Evolutionary conservation across 2,329 filamentous ascomycete genomes (phyloP), one percentile per base, ranked within the genome.

Genomic region (Chaetomium sp.): DNA sequence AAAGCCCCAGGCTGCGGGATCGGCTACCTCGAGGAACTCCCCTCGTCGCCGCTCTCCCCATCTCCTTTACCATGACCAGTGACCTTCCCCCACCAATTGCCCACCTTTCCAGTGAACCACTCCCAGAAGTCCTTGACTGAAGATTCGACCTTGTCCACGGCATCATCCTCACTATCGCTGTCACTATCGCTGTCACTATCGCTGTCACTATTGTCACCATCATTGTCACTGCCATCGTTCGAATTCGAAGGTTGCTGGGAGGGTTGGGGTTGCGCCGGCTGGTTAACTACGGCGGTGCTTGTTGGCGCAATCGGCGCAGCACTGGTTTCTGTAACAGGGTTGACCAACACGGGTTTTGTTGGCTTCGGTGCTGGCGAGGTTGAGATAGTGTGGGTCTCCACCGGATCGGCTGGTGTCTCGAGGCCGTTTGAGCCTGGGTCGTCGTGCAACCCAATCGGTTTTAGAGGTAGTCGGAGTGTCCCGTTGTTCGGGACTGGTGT

Each of bases 401-500:
- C 78, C 0, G 87, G 85, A 68, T 90, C 87, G 1, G 75, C 75
- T 0, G 83, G 85, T n/a, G 80, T 80, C 23, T 84, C 79, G 0
- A 81, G 75, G 2, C 75, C 76, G 45, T 45, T 29, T 2, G 81
- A 77, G 19, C 81, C 80, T 0, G 80, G 72, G 56, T 84, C 80
- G 71, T 83, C 80, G 73, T 93, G 90, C 1, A 85, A 74, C 4
- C 89, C 90, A 13, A 86, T 74, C 0, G 88, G 81, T 64, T 82
- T 83, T 27, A 94, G 78, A 0, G 91, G 91, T 13, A 94, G 82
- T 12, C 88, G 83, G 6, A 97, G 79, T 0, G 93, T 97, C 57
- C 94, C 94, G 73, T 98, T 98, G 75, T 97, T 97, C 0, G 91
- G 86, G 61, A 83, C 83, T 0, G 93, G 91, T 3, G 74, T 76